Evolutionary conservation across 345 rosid species (phyloP).

Genomic region (Populus tremula): DNA sequence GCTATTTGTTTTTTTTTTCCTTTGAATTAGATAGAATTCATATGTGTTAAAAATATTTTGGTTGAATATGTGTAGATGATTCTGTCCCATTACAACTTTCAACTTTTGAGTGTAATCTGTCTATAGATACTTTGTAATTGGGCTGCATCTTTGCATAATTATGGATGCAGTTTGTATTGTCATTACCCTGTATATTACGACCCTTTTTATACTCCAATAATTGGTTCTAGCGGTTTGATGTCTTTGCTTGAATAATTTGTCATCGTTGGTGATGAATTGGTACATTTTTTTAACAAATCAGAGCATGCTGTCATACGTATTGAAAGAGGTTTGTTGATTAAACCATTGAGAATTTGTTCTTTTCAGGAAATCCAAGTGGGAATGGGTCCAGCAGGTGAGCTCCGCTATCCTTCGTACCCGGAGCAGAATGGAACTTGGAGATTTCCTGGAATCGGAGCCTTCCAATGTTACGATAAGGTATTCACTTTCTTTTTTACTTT

Average conservation of each 20-base stretch:
- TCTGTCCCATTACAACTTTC: neutral
- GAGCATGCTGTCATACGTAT: neutral
- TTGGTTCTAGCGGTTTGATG: neutral
- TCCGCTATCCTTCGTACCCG: conserved; percentile 88
- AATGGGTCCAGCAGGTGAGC: conserved; percentile 99
- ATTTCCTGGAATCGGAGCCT: conserved; percentile 97
- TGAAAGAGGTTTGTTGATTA: neutral
- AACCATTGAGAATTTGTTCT: neutral
- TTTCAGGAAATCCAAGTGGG: conserved; percentile 95
- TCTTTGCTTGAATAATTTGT: neutral
- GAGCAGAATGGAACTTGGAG: conserved; percentile 85
- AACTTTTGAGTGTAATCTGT: neutral
- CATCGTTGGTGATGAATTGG: neutral
- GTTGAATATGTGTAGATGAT: neutral
- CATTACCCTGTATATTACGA: neutral
- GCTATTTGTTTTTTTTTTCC: neutral
- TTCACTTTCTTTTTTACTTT: neutral
- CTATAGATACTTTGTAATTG: neutral
- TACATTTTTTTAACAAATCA: neutral
- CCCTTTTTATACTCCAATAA: neutral
- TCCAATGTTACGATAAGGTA: conserved; percentile 96
- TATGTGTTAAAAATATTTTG: neutral
- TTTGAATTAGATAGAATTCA: neutral
- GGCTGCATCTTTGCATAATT: neutral
- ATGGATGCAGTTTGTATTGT: neutral